Evolutionary conservation across 768 basidiomycete genomes (phyloP).

Genomic region (Dacryopinax primogenitus): DNA sequence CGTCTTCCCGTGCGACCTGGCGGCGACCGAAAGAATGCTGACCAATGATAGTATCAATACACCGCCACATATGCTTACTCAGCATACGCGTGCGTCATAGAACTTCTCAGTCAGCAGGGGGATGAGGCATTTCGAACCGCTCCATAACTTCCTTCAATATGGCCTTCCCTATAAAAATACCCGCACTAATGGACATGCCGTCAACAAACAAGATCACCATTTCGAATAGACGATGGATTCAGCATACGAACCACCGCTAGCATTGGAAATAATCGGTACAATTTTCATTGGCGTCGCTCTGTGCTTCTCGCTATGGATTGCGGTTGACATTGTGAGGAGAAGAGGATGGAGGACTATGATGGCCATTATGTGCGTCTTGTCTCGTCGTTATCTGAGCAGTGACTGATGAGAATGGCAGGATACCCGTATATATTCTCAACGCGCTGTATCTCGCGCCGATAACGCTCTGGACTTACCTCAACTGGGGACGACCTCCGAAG

Average conservation of each 20-base stretch:
- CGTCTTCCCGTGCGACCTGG: too few relatives aligned
- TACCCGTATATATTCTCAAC: conserved; percentile 11
- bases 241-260: conserved; percentile 5
- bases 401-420: neutral
- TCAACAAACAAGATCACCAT: neutral
- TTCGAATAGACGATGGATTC: neutral
- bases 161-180: too few relatives aligned
- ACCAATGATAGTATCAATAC: neutral
- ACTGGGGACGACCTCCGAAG: conserved; percentile 5
- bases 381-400: neutral
- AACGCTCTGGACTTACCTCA: conserved; percentile 10
- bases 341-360: conserved; percentile 12
- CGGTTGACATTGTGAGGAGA: conserved; percentile 6
- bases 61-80: neutral
- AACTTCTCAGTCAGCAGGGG: neutral
- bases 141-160: neutral
- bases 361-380: conserved; percentile 10
- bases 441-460: conserved; percentile 11
- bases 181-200: too few relatives aligned
- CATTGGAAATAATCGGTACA: conserved; percentile 3
- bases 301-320: conserved; percentile 6
- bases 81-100: neutral
- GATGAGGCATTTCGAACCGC: neutral
- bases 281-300: conserved; percentile 7
- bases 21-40: too few relatives aligned